Conservation (phyloP, 352 stramenopile species). For the Pythium phragmitis region DNA sequence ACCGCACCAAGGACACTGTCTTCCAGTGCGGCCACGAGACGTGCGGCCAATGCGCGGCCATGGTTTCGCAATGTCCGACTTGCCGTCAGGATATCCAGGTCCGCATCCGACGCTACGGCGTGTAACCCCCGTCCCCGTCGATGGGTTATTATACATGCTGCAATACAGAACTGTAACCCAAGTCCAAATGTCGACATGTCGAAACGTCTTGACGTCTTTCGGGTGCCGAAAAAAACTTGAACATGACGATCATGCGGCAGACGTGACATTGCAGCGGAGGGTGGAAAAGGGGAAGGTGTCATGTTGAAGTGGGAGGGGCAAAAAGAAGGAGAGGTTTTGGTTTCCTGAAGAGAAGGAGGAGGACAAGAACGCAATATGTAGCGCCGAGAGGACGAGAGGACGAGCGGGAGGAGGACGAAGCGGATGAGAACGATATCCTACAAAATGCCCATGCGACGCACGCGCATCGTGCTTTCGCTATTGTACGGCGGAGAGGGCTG, state of each 20-base stretch:
- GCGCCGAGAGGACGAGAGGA: neutral
- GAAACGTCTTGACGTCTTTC: constrained; percentile 5
- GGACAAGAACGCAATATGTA: neutral
- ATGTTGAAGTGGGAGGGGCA: constrained; percentile 12
- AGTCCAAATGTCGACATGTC: constrained; percentile 3
- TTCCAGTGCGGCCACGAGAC: constrained; percentile 87
- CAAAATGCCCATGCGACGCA: neutral
- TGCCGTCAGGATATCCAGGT: constrained; percentile 74
- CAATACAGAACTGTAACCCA: constrained; percentile 1
- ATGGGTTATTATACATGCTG: neutral
- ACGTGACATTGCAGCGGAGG: neutral
- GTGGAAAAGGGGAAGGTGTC: constrained; percentile 1
- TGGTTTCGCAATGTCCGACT: constrained; percentile 64
- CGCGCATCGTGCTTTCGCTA: neutral
- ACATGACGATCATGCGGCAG: constrained; percentile 10
- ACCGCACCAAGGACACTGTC: constrained; percentile 73
- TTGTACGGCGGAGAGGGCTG: neutral
- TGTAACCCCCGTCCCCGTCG: constrained; percentile 15
- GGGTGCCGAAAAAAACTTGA: constrained; percentile 5
- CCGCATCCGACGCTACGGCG: constrained; percentile 69
- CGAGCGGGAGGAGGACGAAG: neutral
- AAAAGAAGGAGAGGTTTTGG: neutral
- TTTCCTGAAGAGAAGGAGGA: neutral
- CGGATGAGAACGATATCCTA: neutral
- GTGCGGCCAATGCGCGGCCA: constrained; percentile 49